These are phyloP conservation scores for Astragalus glycyphyllos DNA, from an alignment of 306 rosid genomes.

Conservation along the genomic window DNA sequence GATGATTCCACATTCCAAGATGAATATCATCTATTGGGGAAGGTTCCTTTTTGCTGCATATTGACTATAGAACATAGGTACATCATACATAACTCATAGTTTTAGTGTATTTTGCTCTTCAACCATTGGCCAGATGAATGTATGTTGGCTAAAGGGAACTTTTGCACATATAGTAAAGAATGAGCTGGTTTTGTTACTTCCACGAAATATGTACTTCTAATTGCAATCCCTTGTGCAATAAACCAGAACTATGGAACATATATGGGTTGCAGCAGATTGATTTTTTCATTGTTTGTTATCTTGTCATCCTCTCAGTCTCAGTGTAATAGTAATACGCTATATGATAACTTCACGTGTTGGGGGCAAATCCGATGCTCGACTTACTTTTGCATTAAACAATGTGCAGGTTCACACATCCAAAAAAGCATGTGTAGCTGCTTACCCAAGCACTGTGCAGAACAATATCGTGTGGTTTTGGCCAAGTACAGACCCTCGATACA, in stretches of 20 bases:
- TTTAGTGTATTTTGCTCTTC: too few species aligned
- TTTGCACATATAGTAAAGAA: too few species aligned
- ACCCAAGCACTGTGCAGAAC: constrained; percentile 80
- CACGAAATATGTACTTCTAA: neutral
- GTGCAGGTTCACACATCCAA: constrained; percentile 76
- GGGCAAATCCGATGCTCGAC: constrained; percentile 26
- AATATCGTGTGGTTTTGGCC: constrained; percentile 94
- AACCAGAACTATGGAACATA: neutral
- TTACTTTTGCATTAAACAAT: constrained; percentile 35
- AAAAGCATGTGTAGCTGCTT: constrained; percentile 81
- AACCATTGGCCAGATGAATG: too few species aligned
- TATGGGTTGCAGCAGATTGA: constrained; percentile 15
- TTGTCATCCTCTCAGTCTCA: constrained; percentile 4
- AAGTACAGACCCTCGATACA: constrained; percentile 73
- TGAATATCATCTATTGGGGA: too few species aligned
- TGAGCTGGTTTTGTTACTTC: neutral
- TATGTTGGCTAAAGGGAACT: too few species aligned
- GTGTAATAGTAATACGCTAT: neutral
- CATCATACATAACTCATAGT: too few species aligned
- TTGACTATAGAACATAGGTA: too few species aligned
- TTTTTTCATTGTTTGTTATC: constrained; percentile 27
- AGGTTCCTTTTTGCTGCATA: too few species aligned
- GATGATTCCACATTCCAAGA: too few species aligned
- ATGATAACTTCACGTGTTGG: neutral
- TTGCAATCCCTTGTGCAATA: neutral